Conservation (phyloP, 305 asterid genomes). For the Rubia tinctorum region DNA sequence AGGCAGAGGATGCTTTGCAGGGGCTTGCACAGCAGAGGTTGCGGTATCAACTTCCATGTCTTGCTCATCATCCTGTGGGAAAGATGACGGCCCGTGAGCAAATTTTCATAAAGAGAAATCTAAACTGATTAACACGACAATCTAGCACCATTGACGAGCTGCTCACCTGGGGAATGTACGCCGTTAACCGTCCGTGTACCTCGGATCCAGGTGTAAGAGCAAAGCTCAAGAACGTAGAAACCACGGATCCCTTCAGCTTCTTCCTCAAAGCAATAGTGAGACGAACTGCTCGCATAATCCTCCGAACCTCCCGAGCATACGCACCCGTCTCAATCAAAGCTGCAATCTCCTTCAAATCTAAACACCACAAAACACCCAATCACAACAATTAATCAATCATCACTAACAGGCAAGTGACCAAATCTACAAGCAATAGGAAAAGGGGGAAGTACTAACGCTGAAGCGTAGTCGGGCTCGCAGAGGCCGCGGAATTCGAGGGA, state of each 20-base stretch:
- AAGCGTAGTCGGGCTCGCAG: conserved; percentile 48
- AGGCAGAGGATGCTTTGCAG: conserved; percentile 66
- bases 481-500: conserved; percentile 39
- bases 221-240: conserved; percentile 57
- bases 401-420: background rate
- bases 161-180: conserved; percentile 71
- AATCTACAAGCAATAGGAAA: background rate
- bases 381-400: background rate
- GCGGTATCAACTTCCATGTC: conserved; percentile 85
- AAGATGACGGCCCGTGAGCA: background rate
- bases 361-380: conserved; percentile 12
- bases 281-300: conserved; percentile 74
- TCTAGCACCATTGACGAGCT: background rate
- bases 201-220: conserved; percentile 83
- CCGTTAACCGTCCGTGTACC: conserved; percentile 52
- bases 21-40: conserved; percentile 52
- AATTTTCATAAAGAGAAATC: background rate
- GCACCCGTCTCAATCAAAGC: conserved; percentile 80
- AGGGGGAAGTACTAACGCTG: conserved; percentile 33
- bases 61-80: conserved; percentile 60
- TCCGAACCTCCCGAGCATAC: conserved; percentile 71
- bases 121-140: background rate
- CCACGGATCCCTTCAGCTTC: conserved; percentile 58
- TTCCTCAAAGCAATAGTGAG: conserved; percentile 74
- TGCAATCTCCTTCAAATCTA: conserved; percentile 79